Percentiles rank a stretch among this genome's conserved stretches.
Conservation (phyloP, 2,329 filamentous ascomycete genomes). For the Gnomoniopsis smithogilvyi region DNA sequence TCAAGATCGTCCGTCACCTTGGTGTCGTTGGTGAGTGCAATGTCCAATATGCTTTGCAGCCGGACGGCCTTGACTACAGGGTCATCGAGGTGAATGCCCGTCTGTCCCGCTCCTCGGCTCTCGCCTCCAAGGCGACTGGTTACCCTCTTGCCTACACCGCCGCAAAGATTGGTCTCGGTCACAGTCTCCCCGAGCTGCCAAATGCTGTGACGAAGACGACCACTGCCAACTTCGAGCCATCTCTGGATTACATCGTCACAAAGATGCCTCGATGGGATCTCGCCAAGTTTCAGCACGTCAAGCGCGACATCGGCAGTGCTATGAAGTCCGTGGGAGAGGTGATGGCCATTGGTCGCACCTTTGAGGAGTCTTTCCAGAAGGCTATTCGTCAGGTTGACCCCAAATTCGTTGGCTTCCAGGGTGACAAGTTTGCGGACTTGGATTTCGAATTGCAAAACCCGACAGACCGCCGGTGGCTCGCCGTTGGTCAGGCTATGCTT, state of each 20-base stretch:
- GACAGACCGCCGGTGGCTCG: slow-evolving; percentile 94
- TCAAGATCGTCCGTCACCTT: slow-evolving; percentile 95
- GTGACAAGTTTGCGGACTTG: slow-evolving; percentile 88
- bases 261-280: slow-evolving; percentile 99
- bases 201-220: slow-evolving; percentile 99
- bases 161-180: slow-evolving; percentile 95
- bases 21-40: slow-evolving; percentile 99
- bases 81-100: slow-evolving; percentile 99
- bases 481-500: slow-evolving; percentile 95
- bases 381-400: slow-evolving; percentile 97
- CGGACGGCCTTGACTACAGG: slow-evolving; percentile 93
- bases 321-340: slow-evolving; percentile 99
- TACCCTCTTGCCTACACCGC: slow-evolving; percentile 97
- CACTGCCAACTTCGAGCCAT: slow-evolving; percentile 97
- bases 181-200: slow-evolving; percentile 90
- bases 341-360: slow-evolving; percentile 98
- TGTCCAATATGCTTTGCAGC: slow-evolving; percentile 96
- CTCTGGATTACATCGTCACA: slow-evolving; percentile 94
- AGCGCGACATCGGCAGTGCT: slow-evolving; percentile 92
- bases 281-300: slow-evolving; percentile 98
- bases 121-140: slow-evolving; percentile 95
- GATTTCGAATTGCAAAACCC: slow-evolving; percentile 89
- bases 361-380: slow-evolving; percentile 99
- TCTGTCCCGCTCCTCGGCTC: slow-evolving; percentile 88
- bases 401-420: slow-evolving; percentile 87